A percentile compares a stretch with the other conserved stretches of the same genome.
These are phyloP conservation scores for Nemania serpens DNA, from an alignment of 2,329 filamentous ascomycete species.

Conservation along the genomic window DNA sequence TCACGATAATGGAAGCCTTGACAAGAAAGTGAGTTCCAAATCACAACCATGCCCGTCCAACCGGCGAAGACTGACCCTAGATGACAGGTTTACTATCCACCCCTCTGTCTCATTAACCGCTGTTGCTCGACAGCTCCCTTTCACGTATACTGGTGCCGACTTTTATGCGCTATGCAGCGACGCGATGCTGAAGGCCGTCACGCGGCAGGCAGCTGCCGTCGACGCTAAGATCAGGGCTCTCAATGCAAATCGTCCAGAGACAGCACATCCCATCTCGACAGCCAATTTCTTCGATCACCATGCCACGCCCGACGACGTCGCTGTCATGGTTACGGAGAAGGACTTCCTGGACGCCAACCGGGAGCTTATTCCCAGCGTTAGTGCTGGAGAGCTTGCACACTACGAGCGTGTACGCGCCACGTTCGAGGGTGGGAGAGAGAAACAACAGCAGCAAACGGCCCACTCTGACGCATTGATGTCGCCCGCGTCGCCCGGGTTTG, in stretches of 20 bases:
- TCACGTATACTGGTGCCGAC: conserved; percentile 97
- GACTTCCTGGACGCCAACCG: conserved; percentile 82
- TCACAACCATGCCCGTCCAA: background rate
- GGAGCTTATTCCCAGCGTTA: conserved; percentile 93
- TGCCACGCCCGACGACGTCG: conserved; percentile 79
- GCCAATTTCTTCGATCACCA: conserved; percentile 96
- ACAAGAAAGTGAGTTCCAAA: conserved; percentile 77
- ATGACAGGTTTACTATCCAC: conserved; percentile 78
- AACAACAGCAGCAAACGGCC: conserved; percentile 49
- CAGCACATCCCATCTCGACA: conserved; percentile 67
- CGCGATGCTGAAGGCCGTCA: conserved; percentile 98
- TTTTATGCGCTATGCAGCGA: conserved; percentile 97
- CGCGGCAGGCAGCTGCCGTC: conserved; percentile 80
- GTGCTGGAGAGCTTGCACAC: conserved; percentile 86
- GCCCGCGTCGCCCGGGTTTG: conserved; percentile 25
- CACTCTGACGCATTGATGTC: conserved; percentile 5
- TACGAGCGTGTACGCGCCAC: conserved; percentile 82
- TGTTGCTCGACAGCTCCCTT: conserved; percentile 79
- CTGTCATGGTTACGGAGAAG: conserved; percentile 84
- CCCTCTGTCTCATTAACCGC: conserved; percentile 75
- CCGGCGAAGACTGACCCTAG: conserved; percentile 17
- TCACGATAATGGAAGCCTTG: conserved; percentile 89
- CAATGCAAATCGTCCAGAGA: conserved; percentile 54
- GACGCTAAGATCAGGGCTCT: conserved; percentile 80
- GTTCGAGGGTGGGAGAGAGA: conserved; percentile 72